Evolutionary conservation across 805 yeast species (phyloP).

Genomic region (Spencermartinsiella europaea): DNA sequence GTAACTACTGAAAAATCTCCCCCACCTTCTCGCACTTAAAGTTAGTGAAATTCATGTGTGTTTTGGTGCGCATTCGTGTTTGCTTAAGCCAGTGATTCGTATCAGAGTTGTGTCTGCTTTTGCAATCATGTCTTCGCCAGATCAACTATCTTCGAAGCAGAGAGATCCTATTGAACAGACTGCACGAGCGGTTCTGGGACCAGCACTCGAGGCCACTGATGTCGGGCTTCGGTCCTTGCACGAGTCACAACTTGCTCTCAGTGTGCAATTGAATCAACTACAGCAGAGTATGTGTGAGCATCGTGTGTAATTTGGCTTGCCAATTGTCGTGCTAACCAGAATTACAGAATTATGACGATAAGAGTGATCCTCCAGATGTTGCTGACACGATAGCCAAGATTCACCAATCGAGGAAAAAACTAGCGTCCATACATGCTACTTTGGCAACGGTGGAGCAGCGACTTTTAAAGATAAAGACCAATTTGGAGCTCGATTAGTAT

Average conservation of each 20-base stretch:
- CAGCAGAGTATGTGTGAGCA: conserved; percentile 14
- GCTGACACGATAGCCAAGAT: conserved; percentile 9
- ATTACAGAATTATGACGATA: conserved; percentile 10
- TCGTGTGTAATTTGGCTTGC: background rate
- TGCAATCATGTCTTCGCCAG: background rate
- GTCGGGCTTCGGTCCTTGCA: conserved; percentile 20
- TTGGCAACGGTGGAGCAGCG: conserved; percentile 16
- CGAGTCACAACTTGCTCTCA: conserved; percentile 22
- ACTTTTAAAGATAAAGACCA: conserved; percentile 10
- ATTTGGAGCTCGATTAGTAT: background rate
- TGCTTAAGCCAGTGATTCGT: no score
- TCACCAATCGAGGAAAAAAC: conserved; percentile 11
- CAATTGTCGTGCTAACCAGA: no score
- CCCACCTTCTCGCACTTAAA: no score
- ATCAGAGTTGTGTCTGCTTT: no score
- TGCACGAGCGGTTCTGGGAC: conserved; percentile 14
- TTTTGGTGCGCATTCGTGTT: no score
- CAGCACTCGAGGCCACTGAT: conserved; percentile 20
- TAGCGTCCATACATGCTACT: conserved; percentile 12
- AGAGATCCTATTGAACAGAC: conserved; percentile 17
- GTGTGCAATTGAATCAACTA: conserved; percentile 18
- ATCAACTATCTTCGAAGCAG: background rate
- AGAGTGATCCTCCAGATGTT: conserved; percentile 12
- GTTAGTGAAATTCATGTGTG: no score
- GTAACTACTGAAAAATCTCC: no score